Base-by-base conservation (phyloP, 805 yeast species). In the Blastobotrys muscicola region DNA sequence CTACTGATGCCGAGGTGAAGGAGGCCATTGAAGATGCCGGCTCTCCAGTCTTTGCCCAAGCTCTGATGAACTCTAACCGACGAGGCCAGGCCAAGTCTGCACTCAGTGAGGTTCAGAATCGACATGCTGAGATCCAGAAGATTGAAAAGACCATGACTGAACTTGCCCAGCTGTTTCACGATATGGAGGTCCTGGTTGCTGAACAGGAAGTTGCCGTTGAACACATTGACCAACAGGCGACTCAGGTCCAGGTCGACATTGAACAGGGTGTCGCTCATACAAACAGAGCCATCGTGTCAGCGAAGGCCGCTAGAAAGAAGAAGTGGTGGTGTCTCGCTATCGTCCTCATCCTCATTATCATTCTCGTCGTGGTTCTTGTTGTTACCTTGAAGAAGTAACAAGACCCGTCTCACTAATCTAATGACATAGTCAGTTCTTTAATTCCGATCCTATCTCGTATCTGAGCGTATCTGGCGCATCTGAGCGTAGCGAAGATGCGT, bases 81-180 rank as follows among this genome's bases (percentile, higher is more conserved):
- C 58, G 66, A 29, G 68, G 68, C 45, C 96, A 92, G 67, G 97
- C 97, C 36, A 78, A 92, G 64, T 79, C 96, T 30, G 97, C 94
- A 2, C 74, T 92, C 55, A 85, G 86, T 57, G 97, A 92, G 68
- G 97, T 92, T 45, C 96, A 90, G 68, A 80, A 84, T 41, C 81
- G 98, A 69, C 97, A 92, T 69, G 81, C 83, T 62, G 97, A 92
- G 69, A 78, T 92, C 59, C 83, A 85, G 69, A 85, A 86, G 70
- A 82, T 92, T 66, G 97, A 90, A 67, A 80, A 85, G 68, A 82
- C 95, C 47, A 87, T 92, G 84, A 86, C 90, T 32, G 98, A 92
- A 67, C 76, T 92, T 66, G 85, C 94, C 35, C 95, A 85, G 69
- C 76, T 92, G 62, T 87, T 92, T 71, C 83, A 82, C 58, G 97